A percentile compares a stretch with the other conserved stretches of the same genome.
Conservation (phyloP, 495 filamentous ascomycete species). For the Aspergillus affinis region DNA sequence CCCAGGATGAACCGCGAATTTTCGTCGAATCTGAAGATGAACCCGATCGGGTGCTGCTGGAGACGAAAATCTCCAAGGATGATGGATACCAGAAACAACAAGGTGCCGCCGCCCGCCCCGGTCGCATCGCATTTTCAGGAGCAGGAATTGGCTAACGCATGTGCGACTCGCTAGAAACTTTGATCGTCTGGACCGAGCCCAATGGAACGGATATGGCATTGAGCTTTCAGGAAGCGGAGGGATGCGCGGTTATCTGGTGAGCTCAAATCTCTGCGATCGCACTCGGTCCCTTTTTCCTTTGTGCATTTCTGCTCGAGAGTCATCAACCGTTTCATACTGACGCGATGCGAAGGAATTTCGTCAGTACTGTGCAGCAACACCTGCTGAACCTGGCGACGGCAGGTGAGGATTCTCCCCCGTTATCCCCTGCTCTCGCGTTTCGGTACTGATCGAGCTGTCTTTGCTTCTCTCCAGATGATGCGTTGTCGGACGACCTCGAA, state of each 20-base stretch:
- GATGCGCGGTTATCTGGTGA: constrained; percentile 89
- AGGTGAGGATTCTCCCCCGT: constrained; percentile 35
- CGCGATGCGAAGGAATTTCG: constrained; percentile 71
- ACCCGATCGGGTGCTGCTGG: constrained; percentile 75
- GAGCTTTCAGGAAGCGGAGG: constrained; percentile 97
- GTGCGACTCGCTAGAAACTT: constrained; percentile 65
- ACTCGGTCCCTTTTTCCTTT: background rate
- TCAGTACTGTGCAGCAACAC: constrained; percentile 77
- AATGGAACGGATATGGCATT: constrained; percentile 93
- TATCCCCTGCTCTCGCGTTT: constrained; percentile 8
- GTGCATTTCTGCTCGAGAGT: background rate
- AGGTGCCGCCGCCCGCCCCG: constrained; percentile 53
- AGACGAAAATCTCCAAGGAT: constrained; percentile 86
- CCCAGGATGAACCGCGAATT: constrained; percentile 79
- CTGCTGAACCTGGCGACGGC: constrained; percentile 52
- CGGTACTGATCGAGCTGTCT: constrained; percentile 15
- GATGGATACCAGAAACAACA: constrained; percentile 99
- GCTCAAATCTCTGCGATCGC: constrained; percentile 9
- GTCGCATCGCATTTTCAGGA: constrained; percentile 3
- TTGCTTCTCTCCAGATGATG: constrained; percentile 63
- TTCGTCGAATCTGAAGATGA: constrained; percentile 92
- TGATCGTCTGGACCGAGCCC: constrained; percentile 95
- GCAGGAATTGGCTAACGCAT: constrained; percentile 21
- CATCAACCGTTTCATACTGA: constrained; percentile 6
- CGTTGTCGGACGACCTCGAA: constrained; percentile 87